These are phyloP conservation scores for Lepraria neglecta DNA, from an alignment of 495 filamentous ascomycete genomes.

Conservation along the genomic window DNA sequence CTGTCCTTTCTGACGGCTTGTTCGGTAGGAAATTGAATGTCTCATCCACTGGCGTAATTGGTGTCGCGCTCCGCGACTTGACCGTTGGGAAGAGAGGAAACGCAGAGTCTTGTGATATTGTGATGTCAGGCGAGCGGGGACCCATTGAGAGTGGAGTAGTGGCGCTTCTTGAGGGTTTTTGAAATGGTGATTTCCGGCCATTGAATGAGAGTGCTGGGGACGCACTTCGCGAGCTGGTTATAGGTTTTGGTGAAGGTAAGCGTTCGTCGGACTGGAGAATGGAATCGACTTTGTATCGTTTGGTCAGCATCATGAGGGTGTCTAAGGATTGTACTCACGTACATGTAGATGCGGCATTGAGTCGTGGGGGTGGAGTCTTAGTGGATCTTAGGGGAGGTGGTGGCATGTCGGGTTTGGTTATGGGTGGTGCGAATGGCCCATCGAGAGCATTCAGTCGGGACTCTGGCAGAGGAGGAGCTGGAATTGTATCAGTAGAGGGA, in stretches of 20 bases:
- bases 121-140: slow-evolving; percentile 39
- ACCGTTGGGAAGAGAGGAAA: slow-evolving; percentile 57
- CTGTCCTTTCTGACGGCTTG: background rate
- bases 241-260: slow-evolving; percentile 43
- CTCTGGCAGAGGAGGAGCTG: slow-evolving; percentile 25
- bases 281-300: slow-evolving; percentile 14
- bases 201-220: slow-evolving; percentile 48
- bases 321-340: slow-evolving; percentile 25
- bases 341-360: slow-evolving; percentile 55
- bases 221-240: slow-evolving; percentile 48
- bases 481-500: slow-evolving; percentile 10
- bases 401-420: slow-evolving; percentile 16
- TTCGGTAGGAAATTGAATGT: slow-evolving; percentile 34
- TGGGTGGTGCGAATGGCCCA: slow-evolving; percentile 16
- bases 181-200: slow-evolving; percentile 39
- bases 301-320: background rate
- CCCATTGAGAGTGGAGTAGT: slow-evolving; percentile 41
- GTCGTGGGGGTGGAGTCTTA: slow-evolving; percentile 39
- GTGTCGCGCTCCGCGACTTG: slow-evolving; percentile 38
- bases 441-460: slow-evolving; percentile 24
- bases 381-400: slow-evolving; percentile 6
- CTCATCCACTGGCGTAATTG: slow-evolving; percentile 26
- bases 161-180: slow-evolving; percentile 39
- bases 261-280: slow-evolving; percentile 28
- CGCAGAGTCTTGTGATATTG: slow-evolving; percentile 50